Percentiles rank a stretch among this genome's conserved stretches.
phyloP scores from a whole-genome alignment of 2,329 filamentous ascomycete species.

The Lachnellula cervina region DNA sequence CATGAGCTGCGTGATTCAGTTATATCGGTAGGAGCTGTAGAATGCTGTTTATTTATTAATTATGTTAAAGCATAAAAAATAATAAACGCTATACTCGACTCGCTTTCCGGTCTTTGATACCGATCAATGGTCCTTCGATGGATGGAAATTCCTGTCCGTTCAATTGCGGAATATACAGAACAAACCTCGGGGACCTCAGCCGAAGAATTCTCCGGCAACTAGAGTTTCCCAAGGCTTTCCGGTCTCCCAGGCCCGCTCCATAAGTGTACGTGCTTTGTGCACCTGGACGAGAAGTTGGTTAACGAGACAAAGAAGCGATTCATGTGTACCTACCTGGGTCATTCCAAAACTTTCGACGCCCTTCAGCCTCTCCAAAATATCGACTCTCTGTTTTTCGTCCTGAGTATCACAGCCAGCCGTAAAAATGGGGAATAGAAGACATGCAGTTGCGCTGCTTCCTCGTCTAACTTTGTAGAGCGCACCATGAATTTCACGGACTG shows the following conservation, averaged over 20 bases:
- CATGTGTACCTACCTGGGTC: conserved; percentile 50
- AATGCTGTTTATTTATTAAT: too few relatives aligned
- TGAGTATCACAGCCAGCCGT: conserved; percentile 72
- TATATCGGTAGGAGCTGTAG: too few relatives aligned
- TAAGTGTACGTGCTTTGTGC: conserved; percentile 55
- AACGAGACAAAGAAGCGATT: not conserved
- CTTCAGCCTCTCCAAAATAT: conserved; percentile 61
- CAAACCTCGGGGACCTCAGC: conserved; percentile 11
- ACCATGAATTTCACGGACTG: conserved; percentile 58
- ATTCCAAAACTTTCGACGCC: conserved; percentile 69
- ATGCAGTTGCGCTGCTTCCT: conserved; percentile 68
- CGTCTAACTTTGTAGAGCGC: conserved; percentile 57
- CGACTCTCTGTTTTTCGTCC: conserved; percentile 48
- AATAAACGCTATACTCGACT: too few relatives aligned
- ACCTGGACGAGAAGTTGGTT: conserved; percentile 36
- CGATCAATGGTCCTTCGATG: too few relatives aligned
- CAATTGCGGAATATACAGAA: not conserved
- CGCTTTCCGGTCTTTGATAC: too few relatives aligned
- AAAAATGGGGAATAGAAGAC: conserved; percentile 76
- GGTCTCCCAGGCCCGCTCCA: conserved; percentile 67
- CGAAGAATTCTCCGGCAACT: conserved; percentile 34
- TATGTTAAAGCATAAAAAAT: too few relatives aligned
- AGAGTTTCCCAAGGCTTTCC: conserved; percentile 64
- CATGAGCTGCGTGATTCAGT: too few relatives aligned
- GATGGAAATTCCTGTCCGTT: too few relatives aligned